phyloP scores from a whole-genome alignment of 352 stramenopile species.

The Globisporangium viniferum region DNA sequence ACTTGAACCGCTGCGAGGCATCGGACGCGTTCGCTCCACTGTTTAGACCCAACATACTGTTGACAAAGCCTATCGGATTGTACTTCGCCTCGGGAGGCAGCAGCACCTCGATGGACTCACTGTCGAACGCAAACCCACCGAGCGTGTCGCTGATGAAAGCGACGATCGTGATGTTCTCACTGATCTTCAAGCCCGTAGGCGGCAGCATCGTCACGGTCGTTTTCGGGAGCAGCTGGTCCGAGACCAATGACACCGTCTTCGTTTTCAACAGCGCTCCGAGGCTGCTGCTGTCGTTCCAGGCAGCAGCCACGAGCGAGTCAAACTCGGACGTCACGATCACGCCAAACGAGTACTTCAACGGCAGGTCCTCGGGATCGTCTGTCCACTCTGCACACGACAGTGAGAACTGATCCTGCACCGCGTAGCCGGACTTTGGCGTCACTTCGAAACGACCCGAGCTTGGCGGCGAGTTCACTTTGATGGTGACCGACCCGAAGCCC shows the following conservation, averaged over 20 bases:
- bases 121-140: constrained; percentile 34
- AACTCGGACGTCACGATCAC: constrained; percentile 37
- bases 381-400: constrained; percentile 58
- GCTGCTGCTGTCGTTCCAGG: constrained; percentile 12
- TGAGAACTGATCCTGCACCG: constrained; percentile 50
- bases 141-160: constrained; percentile 54
- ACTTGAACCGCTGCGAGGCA: constrained; percentile 26
- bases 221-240: constrained; percentile 33
- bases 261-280: constrained; percentile 29
- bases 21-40: constrained; percentile 12
- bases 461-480: constrained; percentile 61
- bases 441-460: constrained; percentile 48
- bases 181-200: constrained; percentile 22
- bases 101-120: constrained; percentile 33
- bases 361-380: constrained; percentile 52
- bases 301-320: constrained; percentile 16
- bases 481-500: constrained; percentile 46
- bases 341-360: constrained; percentile 61
- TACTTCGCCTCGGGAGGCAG: constrained; percentile 30
- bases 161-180: constrained; percentile 41
- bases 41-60: constrained; percentile 24
- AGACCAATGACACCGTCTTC: constrained; percentile 34
- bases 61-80: constrained; percentile 40
- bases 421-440: constrained; percentile 40
- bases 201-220: constrained; percentile 43